Conservation (phyloP, 192 early-diverging fungal genomes). For the Gryganskiella cystojenkinii region DNA sequence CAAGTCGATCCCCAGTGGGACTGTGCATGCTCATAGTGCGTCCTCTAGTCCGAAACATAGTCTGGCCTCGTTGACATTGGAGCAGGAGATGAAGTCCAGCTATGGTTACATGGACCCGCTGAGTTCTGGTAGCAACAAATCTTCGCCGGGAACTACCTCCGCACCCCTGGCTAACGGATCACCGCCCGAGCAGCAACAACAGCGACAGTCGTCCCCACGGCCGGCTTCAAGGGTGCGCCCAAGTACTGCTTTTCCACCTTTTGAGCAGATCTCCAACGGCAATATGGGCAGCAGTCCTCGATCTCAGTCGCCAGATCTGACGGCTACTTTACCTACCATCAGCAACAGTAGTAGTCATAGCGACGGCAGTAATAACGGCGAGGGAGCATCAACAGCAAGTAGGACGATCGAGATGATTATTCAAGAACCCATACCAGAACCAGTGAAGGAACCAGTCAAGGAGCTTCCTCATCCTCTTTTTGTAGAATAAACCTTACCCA, state of each 20-base stretch:
- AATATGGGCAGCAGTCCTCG: background rate
- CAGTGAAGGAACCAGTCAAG: constrained; percentile 23
- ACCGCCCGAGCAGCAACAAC: too few species aligned
- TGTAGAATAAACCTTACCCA: too few species aligned
- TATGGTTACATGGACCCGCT: constrained; percentile 19
- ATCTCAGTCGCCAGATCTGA: constrained; percentile 14
- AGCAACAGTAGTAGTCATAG: background rate
- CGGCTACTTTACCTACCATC: constrained; percentile 2
- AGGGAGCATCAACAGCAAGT: background rate
- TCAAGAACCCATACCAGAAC: constrained; percentile 2
- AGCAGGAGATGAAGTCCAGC: constrained; percentile 26
- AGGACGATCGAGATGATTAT: background rate
- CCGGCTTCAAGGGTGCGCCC: background rate
- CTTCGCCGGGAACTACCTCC: background rate
- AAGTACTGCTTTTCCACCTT: background rate
- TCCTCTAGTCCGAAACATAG: constrained; percentile 38
- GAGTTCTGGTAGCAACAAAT: background rate
- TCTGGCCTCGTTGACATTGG: constrained; percentile 34
- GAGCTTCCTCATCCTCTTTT: constrained; percentile 46
- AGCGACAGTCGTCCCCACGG: background rate
- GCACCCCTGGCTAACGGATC: background rate
- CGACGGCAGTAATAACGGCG: background rate
- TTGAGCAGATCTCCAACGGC: background rate
- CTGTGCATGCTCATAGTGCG: constrained; percentile 10
- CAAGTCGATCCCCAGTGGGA: constrained; percentile 9